Conservation (phyloP, 345 rosid species). For the Murraya koenigii region DNA sequence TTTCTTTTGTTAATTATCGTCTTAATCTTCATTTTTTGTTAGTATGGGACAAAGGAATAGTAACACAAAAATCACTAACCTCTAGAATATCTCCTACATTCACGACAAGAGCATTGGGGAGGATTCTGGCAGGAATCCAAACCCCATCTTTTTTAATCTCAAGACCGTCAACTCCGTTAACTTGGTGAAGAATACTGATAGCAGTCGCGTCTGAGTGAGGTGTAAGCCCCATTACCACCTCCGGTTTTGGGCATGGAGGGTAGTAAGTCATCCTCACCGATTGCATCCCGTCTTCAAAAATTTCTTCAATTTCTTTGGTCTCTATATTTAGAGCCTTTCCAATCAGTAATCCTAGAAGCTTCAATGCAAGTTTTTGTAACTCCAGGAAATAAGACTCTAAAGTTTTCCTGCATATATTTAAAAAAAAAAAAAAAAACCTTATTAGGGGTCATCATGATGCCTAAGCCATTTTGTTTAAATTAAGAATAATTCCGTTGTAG, state of each 20-base stretch:
- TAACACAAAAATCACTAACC: not conserved
- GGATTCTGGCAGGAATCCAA: constrained; percentile 12
- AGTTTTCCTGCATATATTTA: constrained; percentile 17
- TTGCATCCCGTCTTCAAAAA: constrained; percentile 38
- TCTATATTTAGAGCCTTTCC: constrained; percentile 24
- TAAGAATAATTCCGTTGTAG: too few species aligned
- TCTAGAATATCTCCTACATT: constrained; percentile 16
- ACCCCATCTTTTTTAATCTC: constrained; percentile 17
- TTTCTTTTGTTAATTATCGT: not conserved
- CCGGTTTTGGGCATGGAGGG: constrained; percentile 22
- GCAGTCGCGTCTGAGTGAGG: constrained; percentile 19
- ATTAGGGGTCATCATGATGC: not conserved
- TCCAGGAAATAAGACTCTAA: constrained; percentile 29
- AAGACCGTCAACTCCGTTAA: constrained; percentile 20
- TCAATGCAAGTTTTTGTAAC: constrained; percentile 27
- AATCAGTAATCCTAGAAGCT: constrained; percentile 19
- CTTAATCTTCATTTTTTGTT: not conserved
- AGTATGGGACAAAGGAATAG: not conserved
- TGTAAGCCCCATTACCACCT: constrained; percentile 13
- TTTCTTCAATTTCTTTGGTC: constrained; percentile 22
- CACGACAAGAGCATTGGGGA: constrained; percentile 7
- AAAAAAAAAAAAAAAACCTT: too few species aligned
- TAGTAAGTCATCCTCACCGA: constrained; percentile 29
- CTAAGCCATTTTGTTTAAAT: too few species aligned
- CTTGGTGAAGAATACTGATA: constrained; percentile 18